A percentile compares a stretch with the other conserved stretches of the same genome.
These are phyloP conservation scores for Ammopiptanthus mongolicus DNA, from an alignment of 306 rosid species.

Conservation along the genomic window DNA sequence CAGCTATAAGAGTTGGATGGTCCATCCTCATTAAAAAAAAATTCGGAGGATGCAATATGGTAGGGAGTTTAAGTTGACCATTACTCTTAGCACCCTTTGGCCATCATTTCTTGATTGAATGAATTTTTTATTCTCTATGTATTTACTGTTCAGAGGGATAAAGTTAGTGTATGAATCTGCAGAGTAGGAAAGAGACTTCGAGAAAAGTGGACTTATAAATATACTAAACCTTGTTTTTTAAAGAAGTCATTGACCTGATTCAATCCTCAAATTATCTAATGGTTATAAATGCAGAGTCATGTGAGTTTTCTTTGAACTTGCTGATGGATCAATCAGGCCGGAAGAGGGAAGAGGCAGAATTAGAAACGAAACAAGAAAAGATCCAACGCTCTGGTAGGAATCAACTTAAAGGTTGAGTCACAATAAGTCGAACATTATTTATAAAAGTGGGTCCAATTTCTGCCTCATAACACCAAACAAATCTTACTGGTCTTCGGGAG, in stretches of 20 bases:
- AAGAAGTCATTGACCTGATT: neutral
- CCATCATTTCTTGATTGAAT: too few species aligned
- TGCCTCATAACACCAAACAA: neutral
- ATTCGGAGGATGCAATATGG: too few species aligned
- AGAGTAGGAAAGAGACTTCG: too few species aligned
- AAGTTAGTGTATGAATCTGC: too few species aligned
- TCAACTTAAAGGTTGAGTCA: neutral
- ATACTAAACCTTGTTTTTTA: neutral
- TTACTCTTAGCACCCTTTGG: too few species aligned
- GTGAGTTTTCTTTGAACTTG: neutral
- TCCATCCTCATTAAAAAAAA: too few species aligned
- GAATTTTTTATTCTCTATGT: too few species aligned
- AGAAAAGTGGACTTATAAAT: neutral
- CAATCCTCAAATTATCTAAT: neutral
- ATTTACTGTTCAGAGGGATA: too few species aligned
- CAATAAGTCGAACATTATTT: neutral
- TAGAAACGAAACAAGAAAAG: neutral
- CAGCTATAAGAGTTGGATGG: too few species aligned
- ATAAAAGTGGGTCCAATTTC: neutral
- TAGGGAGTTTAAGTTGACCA: too few species aligned
- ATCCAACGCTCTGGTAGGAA: neutral
- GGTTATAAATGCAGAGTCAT: neutral
- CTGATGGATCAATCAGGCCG: too few species aligned
- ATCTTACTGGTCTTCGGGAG: neutral
- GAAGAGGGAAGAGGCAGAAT: neutral